Percentiles rank a stretch among this genome's conserved stretches.
Conservation (phyloP, 257 asterid species). For the Prunella vulgaris region DNA sequence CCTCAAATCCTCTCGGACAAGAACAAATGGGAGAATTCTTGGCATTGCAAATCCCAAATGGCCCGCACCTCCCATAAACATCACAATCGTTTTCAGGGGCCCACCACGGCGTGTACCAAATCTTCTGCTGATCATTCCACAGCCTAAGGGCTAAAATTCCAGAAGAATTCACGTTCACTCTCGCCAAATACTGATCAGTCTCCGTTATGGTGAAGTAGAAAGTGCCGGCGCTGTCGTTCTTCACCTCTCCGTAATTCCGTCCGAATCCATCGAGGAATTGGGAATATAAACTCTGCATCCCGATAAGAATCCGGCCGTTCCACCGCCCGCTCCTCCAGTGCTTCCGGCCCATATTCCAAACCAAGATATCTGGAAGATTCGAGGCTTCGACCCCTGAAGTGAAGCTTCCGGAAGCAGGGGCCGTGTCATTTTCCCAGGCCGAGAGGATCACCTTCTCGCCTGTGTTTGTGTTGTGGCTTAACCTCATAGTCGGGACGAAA, state of each 20-base stretch:
- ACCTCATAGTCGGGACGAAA: constrained; percentile 26
- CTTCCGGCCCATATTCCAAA: constrained; percentile 29
- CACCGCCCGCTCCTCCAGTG: constrained; percentile 49
- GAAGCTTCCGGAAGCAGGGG: constrained; percentile 34
- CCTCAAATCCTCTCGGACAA: constrained; percentile 1
- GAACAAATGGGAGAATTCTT: constrained; percentile 25
- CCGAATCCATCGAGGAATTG: constrained; percentile 29
- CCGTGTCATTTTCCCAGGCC: constrained; percentile 32
- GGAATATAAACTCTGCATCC: constrained; percentile 33
- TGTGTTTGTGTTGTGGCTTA: constrained; percentile 28
- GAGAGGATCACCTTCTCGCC: constrained; percentile 24
- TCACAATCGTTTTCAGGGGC: constrained; percentile 36
- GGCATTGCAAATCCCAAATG: constrained; percentile 34
- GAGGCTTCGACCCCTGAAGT: constrained; percentile 27
- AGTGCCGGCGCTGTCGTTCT: background rate
- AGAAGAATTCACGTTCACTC: constrained; percentile 23
- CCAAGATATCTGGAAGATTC: constrained; percentile 24
- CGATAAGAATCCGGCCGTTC: constrained; percentile 48
- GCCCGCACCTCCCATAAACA: constrained; percentile 41
- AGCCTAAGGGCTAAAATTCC: constrained; percentile 22
- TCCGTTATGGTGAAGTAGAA: constrained; percentile 20
- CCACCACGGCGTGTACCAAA: constrained; percentile 29
- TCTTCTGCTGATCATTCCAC: constrained; percentile 28
- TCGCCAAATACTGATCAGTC: background rate
- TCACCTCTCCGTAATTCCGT: no score